Base-by-base conservation (phyloP, 2,329 filamentous ascomycete species). In the Nannizziopsis barbatae region DNA sequence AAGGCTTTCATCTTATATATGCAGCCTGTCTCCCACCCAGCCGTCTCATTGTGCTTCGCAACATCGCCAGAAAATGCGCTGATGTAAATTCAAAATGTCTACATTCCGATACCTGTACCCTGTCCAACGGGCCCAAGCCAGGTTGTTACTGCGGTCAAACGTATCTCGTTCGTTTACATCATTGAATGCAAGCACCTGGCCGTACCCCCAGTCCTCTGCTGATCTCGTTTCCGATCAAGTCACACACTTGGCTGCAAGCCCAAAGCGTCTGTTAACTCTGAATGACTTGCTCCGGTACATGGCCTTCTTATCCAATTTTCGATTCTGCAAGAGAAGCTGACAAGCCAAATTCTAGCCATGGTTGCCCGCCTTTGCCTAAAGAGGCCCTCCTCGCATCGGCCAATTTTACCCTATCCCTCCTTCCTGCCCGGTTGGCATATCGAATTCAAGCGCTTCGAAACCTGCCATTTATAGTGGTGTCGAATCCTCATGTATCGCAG, bases 391-490 rank as follows among this genome's bases (percentile, higher is more conserved):
- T 95, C 58, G 80, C 83, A 33, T 95, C 89, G 1, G 92, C 92
- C 53, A 95, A 95, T 71, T 96, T 96, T 70, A 94, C 92, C 10
- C 83, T 96, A 56, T 86, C 83, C 22, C 84, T 95, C 46, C 81
- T 96, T 8, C 92, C 92, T 11, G 85, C 92, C 43, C 86, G 92
- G 33, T 81, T 98, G 20, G 92, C 92, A 20, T 87, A 93, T 64
- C 86, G 92, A 49, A 94, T 98, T 55, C 86, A 95, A 65, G 87
- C 88, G 38, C 74, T 98, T 14, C 83, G 89, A 54, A 95, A 94
- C 63, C 79, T 98, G 7, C 92, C 92, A 0, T 98, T 90, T 67
- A 96, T 98, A 55, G 90, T 98, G 48, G 92, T 98, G 20, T 89
- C 90, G n/a, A 96, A 98, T 63, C 86, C 88, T 1, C 87, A 95